Percentiles rank a stretch among this genome's conserved stretches.
These are phyloP conservation scores for Arthrocladium fulminans DNA, from an alignment of 2,329 filamentous ascomycete species.

Conservation along the genomic window DNA sequence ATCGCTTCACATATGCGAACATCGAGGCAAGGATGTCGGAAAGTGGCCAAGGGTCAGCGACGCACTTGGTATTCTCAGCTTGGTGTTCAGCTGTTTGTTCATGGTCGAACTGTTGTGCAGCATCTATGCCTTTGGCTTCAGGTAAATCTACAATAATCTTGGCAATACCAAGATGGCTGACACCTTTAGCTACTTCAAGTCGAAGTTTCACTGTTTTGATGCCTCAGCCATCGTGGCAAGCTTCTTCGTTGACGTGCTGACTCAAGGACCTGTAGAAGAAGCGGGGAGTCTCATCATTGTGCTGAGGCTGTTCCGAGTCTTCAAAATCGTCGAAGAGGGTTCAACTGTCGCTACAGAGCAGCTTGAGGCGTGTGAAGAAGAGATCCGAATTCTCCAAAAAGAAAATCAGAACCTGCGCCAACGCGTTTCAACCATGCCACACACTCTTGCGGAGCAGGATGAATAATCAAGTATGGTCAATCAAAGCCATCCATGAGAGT, in stretches of 20 bases:
- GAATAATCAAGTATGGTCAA: too few relatives aligned
- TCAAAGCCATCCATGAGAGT: too few relatives aligned
- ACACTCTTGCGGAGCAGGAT: background rate
- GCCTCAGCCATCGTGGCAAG: constrained; percentile 52
- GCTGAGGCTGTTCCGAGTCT: constrained; percentile 58
- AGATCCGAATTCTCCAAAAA: background rate
- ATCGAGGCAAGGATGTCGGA: constrained; percentile 17
- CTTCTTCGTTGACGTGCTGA: constrained; percentile 54
- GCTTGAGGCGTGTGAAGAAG: background rate
- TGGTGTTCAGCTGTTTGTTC: constrained; percentile 57
- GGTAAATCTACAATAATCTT: constrained; percentile 34
- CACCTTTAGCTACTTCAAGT: constrained; percentile 45
- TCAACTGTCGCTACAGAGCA: constrained; percentile 49
- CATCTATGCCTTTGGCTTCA: constrained; percentile 53
- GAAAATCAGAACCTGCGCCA: constrained; percentile 14
- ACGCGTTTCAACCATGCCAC: background rate
- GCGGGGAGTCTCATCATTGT: constrained; percentile 56
- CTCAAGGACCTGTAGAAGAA: constrained; percentile 53
- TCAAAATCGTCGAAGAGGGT: constrained; percentile 63
- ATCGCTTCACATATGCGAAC: constrained; percentile 41
- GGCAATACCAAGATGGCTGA: background rate
- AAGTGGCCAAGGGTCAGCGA: constrained; percentile 31
- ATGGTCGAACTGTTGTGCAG: constrained; percentile 52
- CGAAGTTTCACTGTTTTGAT: constrained; percentile 57
- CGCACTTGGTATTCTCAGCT: constrained; percentile 43